Base-by-base conservation (phyloP, 805 yeast species). In the Yarrowia sp. region DNA sequence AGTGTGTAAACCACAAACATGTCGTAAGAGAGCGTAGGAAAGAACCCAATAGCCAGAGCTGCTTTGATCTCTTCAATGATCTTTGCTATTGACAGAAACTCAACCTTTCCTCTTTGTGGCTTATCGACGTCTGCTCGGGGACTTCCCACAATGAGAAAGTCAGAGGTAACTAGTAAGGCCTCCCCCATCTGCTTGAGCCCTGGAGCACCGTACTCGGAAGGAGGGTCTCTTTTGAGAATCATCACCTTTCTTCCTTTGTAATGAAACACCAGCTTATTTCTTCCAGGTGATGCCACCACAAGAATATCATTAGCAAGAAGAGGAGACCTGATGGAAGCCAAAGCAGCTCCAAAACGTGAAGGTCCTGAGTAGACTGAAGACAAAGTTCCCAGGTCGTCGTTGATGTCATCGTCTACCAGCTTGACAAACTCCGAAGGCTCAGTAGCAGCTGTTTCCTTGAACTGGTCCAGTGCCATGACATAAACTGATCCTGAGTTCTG, bases 351-450 rank as follows among this genome's bases (percentile, higher is more conserved):
- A 34, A 58, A 58, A 9, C 64, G 49, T 15, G 64, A 33, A 2
- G 64, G 64, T 2, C 58, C 60, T 42, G 72, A 66, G 42, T 67
- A 69, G 3, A 72, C 19, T 19, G 70, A 68, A 4, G 73, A 69
- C 1, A 33, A 33, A 2, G 72, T 72, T 8, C 68, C 73, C 12
- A 44, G 63, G 5, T 65, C 61, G 10, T 49, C 68, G n/a, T 55
- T 40, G 14, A 43, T 49, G 14, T 49, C 68, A 30, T 49, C 53
- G 14, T 36, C 46, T 3, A 33, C 33, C 15, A 36, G 17, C 38
- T 36, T 19, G 38, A 43, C 40, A 20, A 24, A 39, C 17, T 24
- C 60, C 19, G 40, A 30, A 3, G 58, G 58, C 14, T 52, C 58
- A 3, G 58, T 52, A 14, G 43, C 58, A 0, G 58, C 33, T 9